Conservation (phyloP, 148 eudicot species). For the Arbutus unedo region DNA sequence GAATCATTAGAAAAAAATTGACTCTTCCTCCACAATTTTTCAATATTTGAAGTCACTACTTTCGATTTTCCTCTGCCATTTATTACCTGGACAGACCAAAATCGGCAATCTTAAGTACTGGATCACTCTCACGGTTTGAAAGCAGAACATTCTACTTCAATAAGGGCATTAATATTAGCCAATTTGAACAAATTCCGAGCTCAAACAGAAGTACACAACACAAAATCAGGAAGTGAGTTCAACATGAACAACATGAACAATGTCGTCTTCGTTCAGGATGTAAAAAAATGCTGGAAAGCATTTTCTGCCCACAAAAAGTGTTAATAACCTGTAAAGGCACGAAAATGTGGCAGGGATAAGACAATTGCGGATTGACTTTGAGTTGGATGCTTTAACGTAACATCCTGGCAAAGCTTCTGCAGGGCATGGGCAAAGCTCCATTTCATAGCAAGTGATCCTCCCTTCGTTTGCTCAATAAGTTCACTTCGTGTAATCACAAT, state of each 20-base stretch:
- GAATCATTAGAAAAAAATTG: background rate
- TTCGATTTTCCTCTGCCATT: background rate
- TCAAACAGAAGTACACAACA: background rate
- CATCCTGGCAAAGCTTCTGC: background rate
- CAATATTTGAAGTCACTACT: background rate
- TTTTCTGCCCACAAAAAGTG: background rate
- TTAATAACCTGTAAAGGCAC: background rate
- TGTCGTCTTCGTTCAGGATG: background rate
- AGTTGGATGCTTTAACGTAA: background rate
- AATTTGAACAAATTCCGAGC: background rate
- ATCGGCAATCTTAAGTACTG: slow-evolving; percentile 52
- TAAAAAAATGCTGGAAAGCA: background rate
- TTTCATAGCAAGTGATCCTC: slow-evolving; percentile 1
- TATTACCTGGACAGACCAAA: slow-evolving; percentile 57
- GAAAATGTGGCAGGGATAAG: background rate
- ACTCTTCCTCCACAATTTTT: background rate
- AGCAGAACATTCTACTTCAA: slow-evolving; percentile 43
- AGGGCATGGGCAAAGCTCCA: background rate
- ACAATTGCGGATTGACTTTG: background rate
- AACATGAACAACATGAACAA: background rate
- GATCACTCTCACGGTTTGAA: slow-evolving; percentile 27
- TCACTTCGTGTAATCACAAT: background rate
- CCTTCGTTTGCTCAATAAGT: background rate
- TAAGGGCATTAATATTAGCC: background rate
- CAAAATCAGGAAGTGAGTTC: background rate